Evolutionary conservation across 2,329 filamentous ascomycete genomes (phyloP).

Genomic region (Colletotrichum gloeosporioides): DNA sequence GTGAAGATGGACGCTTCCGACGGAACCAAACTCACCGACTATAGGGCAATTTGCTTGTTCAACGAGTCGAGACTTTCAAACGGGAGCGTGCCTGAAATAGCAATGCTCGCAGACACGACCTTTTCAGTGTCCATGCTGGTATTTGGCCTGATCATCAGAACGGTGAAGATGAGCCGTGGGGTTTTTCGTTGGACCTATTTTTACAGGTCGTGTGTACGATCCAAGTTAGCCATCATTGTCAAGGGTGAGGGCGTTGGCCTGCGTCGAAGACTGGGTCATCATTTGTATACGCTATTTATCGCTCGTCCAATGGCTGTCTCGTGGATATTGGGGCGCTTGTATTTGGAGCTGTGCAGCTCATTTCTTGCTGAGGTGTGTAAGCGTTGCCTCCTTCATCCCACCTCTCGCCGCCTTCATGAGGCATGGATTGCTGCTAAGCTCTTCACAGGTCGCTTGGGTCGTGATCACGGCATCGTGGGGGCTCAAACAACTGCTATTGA

Average conservation of each 20-base stretch:
- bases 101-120: neutral
- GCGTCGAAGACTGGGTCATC: neutral
- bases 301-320: neutral
- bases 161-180: neutral
- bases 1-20: neutral
- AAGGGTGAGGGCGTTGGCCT: neutral
- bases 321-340: neutral
- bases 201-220: fast-evolving
- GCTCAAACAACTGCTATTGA: fast-evolving
- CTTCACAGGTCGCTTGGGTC: neutral
- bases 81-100: neutral
- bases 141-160: neutral
- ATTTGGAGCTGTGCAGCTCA: neutral
- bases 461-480: neutral
- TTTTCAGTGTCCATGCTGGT: neutral
- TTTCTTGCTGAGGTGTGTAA: neutral
- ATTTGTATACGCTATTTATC: neutral
- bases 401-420: fast-evolving
- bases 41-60: neutral
- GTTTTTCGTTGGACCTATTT: fast-evolving
- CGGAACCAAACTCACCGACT: neutral
- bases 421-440: neutral
- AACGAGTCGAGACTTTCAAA: neutral
- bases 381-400: too few relatives aligned
- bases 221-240: neutral